A percentile compares a stretch with the other conserved stretches of the same genome.
These are phyloP conservation scores for Botryotinia narcissicola DNA, from an alignment of 2,329 filamentous ascomycete genomes.

Conservation along the genomic window DNA sequence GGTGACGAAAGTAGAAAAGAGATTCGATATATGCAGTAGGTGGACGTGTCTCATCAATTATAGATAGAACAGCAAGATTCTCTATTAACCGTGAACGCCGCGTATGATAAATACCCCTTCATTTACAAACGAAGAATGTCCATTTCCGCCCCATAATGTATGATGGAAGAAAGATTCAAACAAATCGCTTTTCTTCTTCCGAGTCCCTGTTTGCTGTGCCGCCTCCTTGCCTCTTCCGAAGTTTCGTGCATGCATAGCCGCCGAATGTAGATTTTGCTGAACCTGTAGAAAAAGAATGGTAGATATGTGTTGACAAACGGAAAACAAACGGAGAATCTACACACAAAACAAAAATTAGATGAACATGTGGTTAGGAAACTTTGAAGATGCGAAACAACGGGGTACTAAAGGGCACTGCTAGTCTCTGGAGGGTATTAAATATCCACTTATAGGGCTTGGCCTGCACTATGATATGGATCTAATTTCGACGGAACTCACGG, in stretches of 20 bases:
- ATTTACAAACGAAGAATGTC: not conserved
- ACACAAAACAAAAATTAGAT: not conserved
- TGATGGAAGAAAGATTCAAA: not conserved
- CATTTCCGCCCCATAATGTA: too few relatives aligned
- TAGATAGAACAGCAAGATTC: not conserved
- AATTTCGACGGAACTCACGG: not conserved
- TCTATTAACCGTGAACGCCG: not conserved
- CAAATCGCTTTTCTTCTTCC: not conserved
- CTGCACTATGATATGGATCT: not conserved
- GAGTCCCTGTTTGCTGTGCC: not conserved
- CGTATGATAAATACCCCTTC: not conserved
- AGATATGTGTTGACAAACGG: not conserved
- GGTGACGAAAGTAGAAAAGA: not conserved
- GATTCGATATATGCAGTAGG: not conserved
- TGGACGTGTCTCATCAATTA: not conserved
- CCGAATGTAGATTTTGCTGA: not conserved
- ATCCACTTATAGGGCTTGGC: constrained; percentile 13
- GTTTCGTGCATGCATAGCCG: constrained; percentile 1
- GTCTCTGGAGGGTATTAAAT: not conserved
- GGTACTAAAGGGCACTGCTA: not conserved
- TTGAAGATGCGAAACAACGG: not conserved
- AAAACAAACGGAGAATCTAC: not conserved
- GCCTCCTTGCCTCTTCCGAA: not conserved
- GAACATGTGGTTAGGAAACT: not conserved
- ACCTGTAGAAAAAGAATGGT: not conserved